A percentile compares a stretch with the other conserved stretches of the same genome.
Conservation (phyloP, 108 stramenopile genomes). For the Cyclotella sp. region DNA sequence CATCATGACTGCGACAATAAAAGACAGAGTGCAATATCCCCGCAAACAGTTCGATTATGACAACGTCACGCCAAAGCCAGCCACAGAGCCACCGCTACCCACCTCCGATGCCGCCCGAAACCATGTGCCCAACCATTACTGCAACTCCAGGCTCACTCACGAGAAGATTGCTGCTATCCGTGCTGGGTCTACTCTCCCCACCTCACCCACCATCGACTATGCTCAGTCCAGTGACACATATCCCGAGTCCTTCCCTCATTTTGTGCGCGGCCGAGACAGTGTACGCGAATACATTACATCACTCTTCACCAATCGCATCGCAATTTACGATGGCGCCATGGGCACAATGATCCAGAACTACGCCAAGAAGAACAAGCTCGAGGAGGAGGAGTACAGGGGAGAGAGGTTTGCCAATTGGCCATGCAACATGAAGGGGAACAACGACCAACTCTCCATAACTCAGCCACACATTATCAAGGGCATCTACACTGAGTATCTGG, state of each 20-base stretch:
- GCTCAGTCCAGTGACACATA: slow-evolving; percentile 66
- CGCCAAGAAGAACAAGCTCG: slow-evolving; percentile 89
- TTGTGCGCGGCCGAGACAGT: slow-evolving; percentile 93
- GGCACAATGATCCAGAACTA: slow-evolving; percentile 99
- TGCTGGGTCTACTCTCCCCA: slow-evolving; percentile 68
- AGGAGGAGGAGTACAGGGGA: slow-evolving; percentile 96
- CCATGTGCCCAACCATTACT: slow-evolving; percentile 86
- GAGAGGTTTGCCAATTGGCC: slow-evolving; percentile 95
- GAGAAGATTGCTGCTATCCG: slow-evolving; percentile 81
- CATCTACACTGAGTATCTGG: slow-evolving; percentile 94
- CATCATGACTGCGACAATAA: too few species aligned
- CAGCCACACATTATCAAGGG: slow-evolving; percentile 95
- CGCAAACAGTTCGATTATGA: slow-evolving; percentile 83
- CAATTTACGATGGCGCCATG: slow-evolving; percentile 99
- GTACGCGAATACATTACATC: slow-evolving; percentile 88
- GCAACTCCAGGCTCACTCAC: slow-evolving; percentile 74
- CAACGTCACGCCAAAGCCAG: slow-evolving; percentile 68
- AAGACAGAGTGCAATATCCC: slow-evolving; percentile 83
- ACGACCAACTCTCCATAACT: slow-evolving; percentile 96
- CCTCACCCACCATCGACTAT: slow-evolving; percentile 69
- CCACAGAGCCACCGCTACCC: slow-evolving; percentile 89
- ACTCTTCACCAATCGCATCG: slow-evolving; percentile 85
- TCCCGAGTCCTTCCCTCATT: slow-evolving; percentile 87
- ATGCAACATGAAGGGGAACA: slow-evolving; percentile 97
- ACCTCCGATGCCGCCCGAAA: slow-evolving; percentile 85